Evolutionary conservation across 805 yeast genomes (phyloP).

Genomic region (Wickerhamiella siamensis): DNA sequence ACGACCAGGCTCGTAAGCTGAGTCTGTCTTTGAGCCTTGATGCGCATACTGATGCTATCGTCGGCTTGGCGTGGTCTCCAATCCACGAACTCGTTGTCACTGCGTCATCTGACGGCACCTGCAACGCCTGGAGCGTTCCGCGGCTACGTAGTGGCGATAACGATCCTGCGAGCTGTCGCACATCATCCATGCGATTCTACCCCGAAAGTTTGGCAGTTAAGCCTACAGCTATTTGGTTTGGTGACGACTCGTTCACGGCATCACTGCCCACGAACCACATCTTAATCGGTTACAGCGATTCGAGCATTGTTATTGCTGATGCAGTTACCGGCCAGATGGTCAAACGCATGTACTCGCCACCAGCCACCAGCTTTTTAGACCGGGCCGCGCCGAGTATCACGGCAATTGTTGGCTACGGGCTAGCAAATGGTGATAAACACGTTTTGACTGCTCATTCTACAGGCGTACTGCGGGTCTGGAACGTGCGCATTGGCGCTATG

Average conservation of each 20-base stretch:
- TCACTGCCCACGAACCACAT: not conserved
- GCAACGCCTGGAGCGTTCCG: constrained; percentile 1
- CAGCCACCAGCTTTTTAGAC: constrained; percentile 1
- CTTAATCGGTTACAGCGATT: constrained; percentile 1
- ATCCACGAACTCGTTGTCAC: constrained; percentile 2
- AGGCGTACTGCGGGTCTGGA: constrained; percentile 15
- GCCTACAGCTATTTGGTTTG: not conserved
- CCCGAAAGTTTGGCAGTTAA: not conserved
- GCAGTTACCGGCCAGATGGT: constrained; percentile 14
- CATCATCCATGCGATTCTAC: not conserved
- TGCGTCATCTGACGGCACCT: constrained; percentile 1
- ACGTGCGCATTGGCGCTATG: constrained; percentile 13
- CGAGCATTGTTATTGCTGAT: constrained; percentile 8
- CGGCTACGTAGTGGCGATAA: not conserved
- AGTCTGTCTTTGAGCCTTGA: not conserved
- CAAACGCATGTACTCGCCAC: constrained; percentile 6
- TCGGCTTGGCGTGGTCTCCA: constrained; percentile 3
- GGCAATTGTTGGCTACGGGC: constrained; percentile 3
- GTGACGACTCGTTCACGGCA: not conserved
- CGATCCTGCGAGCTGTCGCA: not conserved
- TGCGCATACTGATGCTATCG: constrained; percentile 1
- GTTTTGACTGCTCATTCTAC: constrained; percentile 8
- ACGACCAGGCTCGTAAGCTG: constrained; percentile 4
- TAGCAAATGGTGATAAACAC: constrained; percentile 6
- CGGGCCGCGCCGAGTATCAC: constrained; percentile 4